Evolutionary conservation across 768 basidiomycete species (phyloP).

Genomic region (Amanita fuliginea): DNA sequence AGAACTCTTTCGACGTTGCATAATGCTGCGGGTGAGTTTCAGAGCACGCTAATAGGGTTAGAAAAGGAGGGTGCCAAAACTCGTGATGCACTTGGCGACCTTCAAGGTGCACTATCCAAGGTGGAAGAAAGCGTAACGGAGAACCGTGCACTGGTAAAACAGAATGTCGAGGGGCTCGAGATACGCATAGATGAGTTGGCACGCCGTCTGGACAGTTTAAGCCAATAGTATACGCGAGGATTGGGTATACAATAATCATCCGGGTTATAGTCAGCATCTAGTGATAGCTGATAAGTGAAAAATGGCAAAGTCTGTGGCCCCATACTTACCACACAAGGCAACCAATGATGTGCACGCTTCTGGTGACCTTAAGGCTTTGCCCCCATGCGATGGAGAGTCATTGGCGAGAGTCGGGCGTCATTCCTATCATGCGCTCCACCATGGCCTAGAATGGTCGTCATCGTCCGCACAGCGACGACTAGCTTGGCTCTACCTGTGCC

Average conservation of each 20-base stretch:
- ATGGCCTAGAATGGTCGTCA: conserved; percentile 25
- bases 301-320: neutral
- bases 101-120: conserved; percentile 54
- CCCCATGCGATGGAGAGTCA: conserved; percentile 17
- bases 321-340: too few relatives aligned
- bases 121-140: conserved; percentile 71
- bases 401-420: conserved; percentile 17
- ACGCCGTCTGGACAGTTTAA: conserved; percentile 30
- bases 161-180: conserved; percentile 68
- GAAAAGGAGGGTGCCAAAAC: conserved; percentile 65
- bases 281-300: too few relatives aligned
- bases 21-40: conserved; percentile 70
- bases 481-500: conserved; percentile 37
- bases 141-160: conserved; percentile 59
- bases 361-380: neutral
- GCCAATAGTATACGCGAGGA: conserved; percentile 6
- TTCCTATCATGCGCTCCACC: conserved; percentile 50
- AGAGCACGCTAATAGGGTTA: conserved; percentile 48
- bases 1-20: conserved; percentile 79
- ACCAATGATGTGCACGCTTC: too few relatives aligned
- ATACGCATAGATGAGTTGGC: conserved; percentile 30
- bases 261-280: neutral
- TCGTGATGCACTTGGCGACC: conserved; percentile 51
- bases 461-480: neutral
- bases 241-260: neutral